Evolutionary conservation across 768 basidiomycete species (phyloP).

Genomic region (Tylopilus sp.): DNA sequence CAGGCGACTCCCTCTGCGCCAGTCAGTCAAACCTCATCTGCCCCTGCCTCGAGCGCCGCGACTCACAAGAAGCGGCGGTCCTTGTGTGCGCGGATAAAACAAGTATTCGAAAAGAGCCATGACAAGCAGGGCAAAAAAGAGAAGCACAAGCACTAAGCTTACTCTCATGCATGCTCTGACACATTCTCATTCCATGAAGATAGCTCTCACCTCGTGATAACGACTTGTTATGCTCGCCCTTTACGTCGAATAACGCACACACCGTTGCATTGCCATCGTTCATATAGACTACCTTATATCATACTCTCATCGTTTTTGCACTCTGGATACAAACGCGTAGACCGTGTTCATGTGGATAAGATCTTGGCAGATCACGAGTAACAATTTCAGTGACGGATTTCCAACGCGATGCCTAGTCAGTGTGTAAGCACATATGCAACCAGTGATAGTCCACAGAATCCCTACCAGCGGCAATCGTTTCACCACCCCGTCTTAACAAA

Average conservation of each 20-base stretch:
- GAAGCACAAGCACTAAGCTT: constrained; percentile 21
- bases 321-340: constrained; percentile 9
- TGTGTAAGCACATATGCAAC: constrained; percentile 4
- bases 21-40: constrained; percentile 10
- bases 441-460: neutral
- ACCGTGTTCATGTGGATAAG: constrained; percentile 15
- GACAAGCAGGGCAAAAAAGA: constrained; percentile 37
- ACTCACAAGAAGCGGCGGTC: constrained; percentile 51
- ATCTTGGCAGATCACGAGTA: neutral
- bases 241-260: constrained; percentile 14
- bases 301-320: constrained; percentile 7
- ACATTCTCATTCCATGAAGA: too few relatives aligned
- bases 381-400: constrained; percentile 27
- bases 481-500: constrained; percentile 81
- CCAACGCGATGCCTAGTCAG: constrained; percentile 41
- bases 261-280: constrained; percentile 6
- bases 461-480: constrained; percentile 90
- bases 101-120: constrained; percentile 51
- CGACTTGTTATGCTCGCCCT: constrained; percentile 16
- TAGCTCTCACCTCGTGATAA: constrained; percentile 4
- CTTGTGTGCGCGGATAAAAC: constrained; percentile 50
- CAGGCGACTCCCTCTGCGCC: constrained; percentile 1
- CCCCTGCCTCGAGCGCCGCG: constrained; percentile 34
- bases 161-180: neutral
- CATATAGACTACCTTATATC: constrained; percentile 24